Evolutionary conservation across 2,329 filamentous ascomycete species (phyloP).

Genomic region (Capronia epimyces): DNA sequence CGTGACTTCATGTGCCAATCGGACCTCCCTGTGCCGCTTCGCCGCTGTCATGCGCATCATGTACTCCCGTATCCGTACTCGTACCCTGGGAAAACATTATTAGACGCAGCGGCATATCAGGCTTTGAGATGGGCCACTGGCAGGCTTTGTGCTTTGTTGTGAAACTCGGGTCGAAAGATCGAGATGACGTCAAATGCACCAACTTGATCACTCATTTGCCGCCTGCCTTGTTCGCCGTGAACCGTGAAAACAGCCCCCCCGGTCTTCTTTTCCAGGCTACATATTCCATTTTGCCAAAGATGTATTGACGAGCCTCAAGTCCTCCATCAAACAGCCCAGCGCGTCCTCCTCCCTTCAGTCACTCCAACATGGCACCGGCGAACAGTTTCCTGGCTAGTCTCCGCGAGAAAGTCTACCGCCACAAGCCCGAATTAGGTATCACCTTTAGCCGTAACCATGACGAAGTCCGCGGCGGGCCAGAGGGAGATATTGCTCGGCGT

Average conservation of each 20-base stretch:
- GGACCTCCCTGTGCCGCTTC: too few species aligned
- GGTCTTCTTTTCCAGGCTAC: not conserved
- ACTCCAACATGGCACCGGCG: not conserved
- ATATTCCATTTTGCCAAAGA: not conserved
- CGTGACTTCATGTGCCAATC: not conserved
- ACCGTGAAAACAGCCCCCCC: not conserved
- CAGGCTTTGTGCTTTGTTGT: too few species aligned
- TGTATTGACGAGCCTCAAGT: not conserved
- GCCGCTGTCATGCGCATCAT: too few species aligned
- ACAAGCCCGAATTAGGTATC: slow-evolving; percentile 12
- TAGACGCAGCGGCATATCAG: too few species aligned
- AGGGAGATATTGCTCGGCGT: slow-evolving; percentile 10
- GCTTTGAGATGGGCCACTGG: too few species aligned
- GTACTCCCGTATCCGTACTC: too few species aligned
- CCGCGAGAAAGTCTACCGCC: slow-evolving; percentile 8
- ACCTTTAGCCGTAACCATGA: not conserved
- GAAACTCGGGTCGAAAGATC: too few species aligned
- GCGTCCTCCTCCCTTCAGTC: not conserved
- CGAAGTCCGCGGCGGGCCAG: slow-evolving; percentile 10
- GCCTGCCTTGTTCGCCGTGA: not conserved
- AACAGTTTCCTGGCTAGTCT: not conserved
- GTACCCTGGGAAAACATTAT: too few species aligned
- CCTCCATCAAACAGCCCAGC: not conserved
- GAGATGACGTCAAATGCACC: not conserved
- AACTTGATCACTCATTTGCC: not conserved